Base-by-base conservation (phyloP, 306 rosid genomes). In the Sechiopsis laciniata region DNA sequence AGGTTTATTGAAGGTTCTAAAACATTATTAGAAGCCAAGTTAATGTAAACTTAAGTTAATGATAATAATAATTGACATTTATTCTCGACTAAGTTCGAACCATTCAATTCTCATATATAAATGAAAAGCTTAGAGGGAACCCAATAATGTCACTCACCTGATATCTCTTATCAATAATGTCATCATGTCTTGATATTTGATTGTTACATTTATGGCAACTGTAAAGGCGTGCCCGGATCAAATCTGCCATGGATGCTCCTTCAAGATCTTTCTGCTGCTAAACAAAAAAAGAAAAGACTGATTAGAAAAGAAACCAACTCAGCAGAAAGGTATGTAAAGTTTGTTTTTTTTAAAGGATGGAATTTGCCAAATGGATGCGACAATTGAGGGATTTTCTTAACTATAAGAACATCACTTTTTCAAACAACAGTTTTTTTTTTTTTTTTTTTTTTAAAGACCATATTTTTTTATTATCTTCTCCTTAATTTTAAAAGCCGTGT, bases 121-220 rank as follows among this genome's bases (percentile, higher is more conserved):
- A 8, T 10, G 2, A 10, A 48, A 48, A 32, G 37, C 37, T 32
- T 32, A 32, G 37, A 11, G 15, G 12, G 12, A 11, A 10, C 2
- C 2, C 12, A 10, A 48, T n/a, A n/a, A n/a, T n/a, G 10, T 0
- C 21, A 24, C 60, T 85, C 73, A 88, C 97, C 95, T 79, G 90
- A 75, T 87, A 91, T 60, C 52, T 72, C 79, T 91, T 91, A 61
- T 89, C 87, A 83, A 86, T 66, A 22, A 91, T 83, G 73, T 89
- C 88, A 75, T 91, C 87, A 72, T 85, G 96, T 54, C 76, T 62
- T 70, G 91, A 86, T 54, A 91, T 76, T 57, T 63, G 84, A 72
- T 83, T 88, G 37, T 82, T 87, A 86, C 97, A 91, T 82, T 83
- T 87, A 37, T 77, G 86, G 88, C 97, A 89, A 84, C 85, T 68